Evolutionary conservation across 805 yeast genomes (phyloP).

Genomic region (Candida xiaguanensis): DNA sequence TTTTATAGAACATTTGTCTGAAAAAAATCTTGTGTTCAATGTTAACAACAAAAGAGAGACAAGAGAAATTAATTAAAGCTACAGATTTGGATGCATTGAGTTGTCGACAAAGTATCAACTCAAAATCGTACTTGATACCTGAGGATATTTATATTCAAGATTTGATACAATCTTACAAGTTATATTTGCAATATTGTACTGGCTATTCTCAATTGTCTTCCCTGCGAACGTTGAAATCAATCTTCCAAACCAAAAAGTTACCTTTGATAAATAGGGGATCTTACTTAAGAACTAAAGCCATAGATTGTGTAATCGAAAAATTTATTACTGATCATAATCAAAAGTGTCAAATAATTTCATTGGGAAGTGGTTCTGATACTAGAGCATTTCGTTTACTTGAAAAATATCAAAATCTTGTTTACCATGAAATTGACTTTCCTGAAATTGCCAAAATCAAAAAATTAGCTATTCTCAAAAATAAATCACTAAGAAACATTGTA

Average conservation of each 20-base stretch:
- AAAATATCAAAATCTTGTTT: slow-evolving; percentile 26
- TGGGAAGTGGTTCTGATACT: slow-evolving; percentile 85
- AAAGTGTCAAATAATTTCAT: slow-evolving; percentile 53
- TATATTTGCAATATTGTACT: slow-evolving; percentile 33
- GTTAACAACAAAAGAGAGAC: slow-evolving; percentile 32
- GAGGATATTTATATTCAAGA: slow-evolving; percentile 32
- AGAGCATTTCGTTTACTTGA: slow-evolving; percentile 51
- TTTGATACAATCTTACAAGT: slow-evolving; percentile 32
- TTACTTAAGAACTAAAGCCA: slow-evolving; percentile 53
- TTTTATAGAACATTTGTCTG: background rate
- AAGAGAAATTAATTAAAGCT: slow-evolving; percentile 45
- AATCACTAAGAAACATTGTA: slow-evolving; percentile 14
- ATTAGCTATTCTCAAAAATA: slow-evolving; percentile 31
- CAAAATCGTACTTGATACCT: slow-evolving; percentile 43
- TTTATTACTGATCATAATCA: slow-evolving; percentile 31
- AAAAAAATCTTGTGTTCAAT: slow-evolving; percentile 10
- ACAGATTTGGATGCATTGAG: slow-evolving; percentile 75
- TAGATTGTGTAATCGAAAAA: slow-evolving; percentile 43
- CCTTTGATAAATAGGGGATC: slow-evolving; percentile 75
- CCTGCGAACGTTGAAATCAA: slow-evolving; percentile 34
- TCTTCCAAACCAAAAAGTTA: slow-evolving; percentile 42
- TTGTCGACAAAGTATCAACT: slow-evolving; percentile 53
- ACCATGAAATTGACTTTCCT: slow-evolving; percentile 65
- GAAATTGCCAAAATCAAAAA: slow-evolving; percentile 51
- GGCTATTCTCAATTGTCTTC: slow-evolving; percentile 40